Evolutionary conservation across 129 eudicot genomes (phyloP), one percentile per base, ranked within the genome.

Genomic region (Tagetes patula): DNA sequence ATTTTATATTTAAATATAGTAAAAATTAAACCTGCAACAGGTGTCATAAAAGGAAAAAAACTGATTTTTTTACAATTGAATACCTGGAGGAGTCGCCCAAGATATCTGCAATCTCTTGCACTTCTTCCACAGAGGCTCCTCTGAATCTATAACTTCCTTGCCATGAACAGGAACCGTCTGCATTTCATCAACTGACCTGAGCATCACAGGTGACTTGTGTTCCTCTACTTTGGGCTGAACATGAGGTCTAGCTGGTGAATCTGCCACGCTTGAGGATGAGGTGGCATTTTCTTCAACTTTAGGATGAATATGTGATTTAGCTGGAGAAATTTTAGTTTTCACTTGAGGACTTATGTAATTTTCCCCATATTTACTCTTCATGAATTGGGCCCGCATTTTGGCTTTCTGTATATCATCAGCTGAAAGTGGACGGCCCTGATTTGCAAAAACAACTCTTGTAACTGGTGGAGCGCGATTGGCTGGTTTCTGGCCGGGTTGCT

Each of bases 361-460:
- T 72, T 85, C 88, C 13, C 91, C 96, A 38, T 89, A 70, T 54
- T 88, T 91, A 47, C 71, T 86, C 83, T 86, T 91, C 97, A 90
- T 83, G 72, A 81, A 86, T 13, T 95, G 97, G 38, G 97, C 97
- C 64, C 99, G 97, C 87, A 88, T 48, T 80, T 90, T 95, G 40
- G 99, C 96, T 72, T 95, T 95, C 53, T 91, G 99, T 68, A 95
- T 91, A 60, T 95, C 99, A 77, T 95, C 99, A 20, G 99, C 96
- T 12, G 99, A 91, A 48, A 95, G 90, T 66, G 99, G 99, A 32
- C 99, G 99, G 45, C 89, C 85, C 76, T 88, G 96, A 67, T 79
- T 76, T 71, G 90, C 72, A 69, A 77, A 47, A 43, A 77, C 69
- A 49, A 89, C 67, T 84, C 86, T 82, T 36, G 87, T 52, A 67